A percentile compares a stretch with the other conserved stretches of the same genome.
Evolutionary conservation across 2,329 filamentous ascomycete genomes (phyloP).

Genomic region (Hymenotorrendiella dingleyae): DNA sequence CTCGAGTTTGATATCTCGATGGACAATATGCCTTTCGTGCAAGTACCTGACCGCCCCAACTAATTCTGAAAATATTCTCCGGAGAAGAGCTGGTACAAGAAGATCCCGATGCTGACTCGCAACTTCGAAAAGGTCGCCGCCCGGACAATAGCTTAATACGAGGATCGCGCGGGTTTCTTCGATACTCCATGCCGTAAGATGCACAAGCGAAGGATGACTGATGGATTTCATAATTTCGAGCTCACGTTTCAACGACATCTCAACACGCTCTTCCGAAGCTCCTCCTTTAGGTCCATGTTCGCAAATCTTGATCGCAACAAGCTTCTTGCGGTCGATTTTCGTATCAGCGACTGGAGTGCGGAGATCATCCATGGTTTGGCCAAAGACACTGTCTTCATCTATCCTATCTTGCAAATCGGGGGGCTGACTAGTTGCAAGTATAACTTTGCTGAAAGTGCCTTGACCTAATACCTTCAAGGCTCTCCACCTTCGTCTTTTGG

Average conservation of each 20-base stretch:
- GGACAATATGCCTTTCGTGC: slow-evolving; percentile 80
- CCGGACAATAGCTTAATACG: slow-evolving; percentile 85
- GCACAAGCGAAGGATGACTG: slow-evolving; percentile 82
- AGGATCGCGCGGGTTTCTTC: slow-evolving; percentile 77
- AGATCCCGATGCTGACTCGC: slow-evolving; percentile 66
- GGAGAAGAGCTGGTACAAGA: slow-evolving; percentile 63
- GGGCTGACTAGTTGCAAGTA: slow-evolving; percentile 78
- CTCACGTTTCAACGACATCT: slow-evolving; percentile 90
- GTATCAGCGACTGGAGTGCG: slow-evolving; percentile 27
- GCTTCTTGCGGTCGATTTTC: slow-evolving; percentile 61
- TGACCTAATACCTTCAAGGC: slow-evolving; percentile 78
- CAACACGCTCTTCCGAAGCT: slow-evolving; percentile 85
- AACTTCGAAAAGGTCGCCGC: slow-evolving; percentile 91
- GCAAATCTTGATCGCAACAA: slow-evolving; percentile 93
- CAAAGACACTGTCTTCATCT: slow-evolving; percentile 32
- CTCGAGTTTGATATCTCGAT: slow-evolving; percentile 96
- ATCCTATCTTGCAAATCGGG: slow-evolving; percentile 39
- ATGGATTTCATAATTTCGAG: slow-evolving; percentile 88
- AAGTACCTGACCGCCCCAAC: slow-evolving; percentile 81
- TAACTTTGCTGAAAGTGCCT: slow-evolving; percentile 92
- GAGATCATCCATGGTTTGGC: slow-evolving; percentile 22
- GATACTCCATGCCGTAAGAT: slow-evolving; percentile 86
- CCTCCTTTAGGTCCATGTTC: slow-evolving; percentile 92
- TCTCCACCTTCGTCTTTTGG: slow-evolving; percentile 71
- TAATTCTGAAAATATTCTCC: slow-evolving; percentile 84